Evolutionary conservation across 345 rosid species (phyloP).

Genomic region (Gossypium raimondii): DNA sequence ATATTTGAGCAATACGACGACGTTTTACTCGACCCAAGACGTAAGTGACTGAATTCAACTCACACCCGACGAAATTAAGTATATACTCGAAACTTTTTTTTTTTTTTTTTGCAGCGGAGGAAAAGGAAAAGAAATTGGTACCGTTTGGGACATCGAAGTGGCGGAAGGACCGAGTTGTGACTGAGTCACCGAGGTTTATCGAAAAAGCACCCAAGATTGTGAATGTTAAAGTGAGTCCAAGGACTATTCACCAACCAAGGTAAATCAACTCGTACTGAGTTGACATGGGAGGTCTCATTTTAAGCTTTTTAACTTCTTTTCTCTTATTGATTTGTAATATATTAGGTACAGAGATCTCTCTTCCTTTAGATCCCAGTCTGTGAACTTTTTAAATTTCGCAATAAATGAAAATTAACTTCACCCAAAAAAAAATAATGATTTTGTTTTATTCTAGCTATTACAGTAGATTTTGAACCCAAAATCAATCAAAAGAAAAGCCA

Average conservation of each 20-base stretch:
- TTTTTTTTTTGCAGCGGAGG: constrained; percentile 22
- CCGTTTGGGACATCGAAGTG: constrained; percentile 36
- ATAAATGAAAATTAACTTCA: not conserved
- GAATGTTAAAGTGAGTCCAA: constrained; percentile 50
- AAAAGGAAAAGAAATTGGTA: constrained; percentile 35
- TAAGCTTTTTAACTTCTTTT: not conserved
- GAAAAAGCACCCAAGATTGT: constrained; percentile 57
- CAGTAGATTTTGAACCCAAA: not conserved
- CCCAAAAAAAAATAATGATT: not conserved
- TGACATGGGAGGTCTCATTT: constrained; percentile 12
- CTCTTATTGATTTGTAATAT: not conserved
- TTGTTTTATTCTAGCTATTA: not conserved
- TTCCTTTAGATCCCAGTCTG: not conserved
- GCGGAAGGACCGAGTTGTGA: constrained; percentile 27
- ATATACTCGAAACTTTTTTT: constrained; percentile 2
- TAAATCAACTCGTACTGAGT: constrained; percentile 14
- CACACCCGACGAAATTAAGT: too few relatives aligned
- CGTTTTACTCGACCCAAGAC: constrained; percentile 2
- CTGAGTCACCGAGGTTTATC: constrained; percentile 28
- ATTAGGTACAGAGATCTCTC: not conserved
- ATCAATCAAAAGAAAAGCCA: not conserved
- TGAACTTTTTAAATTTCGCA: not conserved
- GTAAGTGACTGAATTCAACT: constrained; percentile 17
- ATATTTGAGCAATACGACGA: constrained; percentile 29
- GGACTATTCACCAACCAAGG: constrained; percentile 63